A percentile compares a stretch with the other conserved stretches of the same genome.
Conservation (phyloP, 306 rosid genomes). For the Glycine tomentella region DNA sequence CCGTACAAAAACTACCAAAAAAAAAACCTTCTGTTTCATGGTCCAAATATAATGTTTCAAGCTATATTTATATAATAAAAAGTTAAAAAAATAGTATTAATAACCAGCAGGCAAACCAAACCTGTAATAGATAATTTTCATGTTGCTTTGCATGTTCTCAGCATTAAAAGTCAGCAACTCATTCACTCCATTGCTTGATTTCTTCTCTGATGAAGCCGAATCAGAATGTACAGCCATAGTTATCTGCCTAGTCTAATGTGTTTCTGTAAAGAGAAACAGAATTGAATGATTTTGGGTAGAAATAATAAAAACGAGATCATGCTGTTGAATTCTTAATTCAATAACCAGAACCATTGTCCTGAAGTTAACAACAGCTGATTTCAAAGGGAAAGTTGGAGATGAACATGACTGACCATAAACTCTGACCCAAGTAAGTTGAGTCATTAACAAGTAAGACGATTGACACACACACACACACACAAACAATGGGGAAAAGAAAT, state of each 20-base stretch:
- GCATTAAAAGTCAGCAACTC: conserved; percentile 77
- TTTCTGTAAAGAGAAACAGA: conserved; percentile 41
- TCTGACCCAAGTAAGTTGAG: no score
- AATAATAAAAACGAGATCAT: neutral
- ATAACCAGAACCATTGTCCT: no score
- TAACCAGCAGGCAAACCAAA: conserved; percentile 50
- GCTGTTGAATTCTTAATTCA: no score
- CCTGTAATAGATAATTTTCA: conserved; percentile 90
- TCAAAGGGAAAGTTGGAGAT: no score
- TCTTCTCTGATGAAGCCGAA: conserved; percentile 66
- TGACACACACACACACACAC: neutral
- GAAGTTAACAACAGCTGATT: no score
- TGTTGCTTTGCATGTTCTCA: conserved; percentile 91
- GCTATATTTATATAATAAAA: conserved; percentile 2
- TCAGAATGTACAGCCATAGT: conserved; percentile 74
- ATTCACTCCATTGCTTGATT: conserved; percentile 63
- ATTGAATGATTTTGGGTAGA: conserved; percentile 15
- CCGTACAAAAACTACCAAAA: neutral
- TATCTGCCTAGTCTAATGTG: conserved; percentile 39
- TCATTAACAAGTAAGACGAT: no score
- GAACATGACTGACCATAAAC: no score
- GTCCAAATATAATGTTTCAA: conserved; percentile 27
- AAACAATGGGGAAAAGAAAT: neutral
- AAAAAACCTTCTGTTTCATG: neutral
- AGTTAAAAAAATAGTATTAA: conserved; percentile 11